These are phyloP conservation scores for Myrica gale DNA, from an alignment of 306 rosid genomes.

Conservation along the genomic window DNA sequence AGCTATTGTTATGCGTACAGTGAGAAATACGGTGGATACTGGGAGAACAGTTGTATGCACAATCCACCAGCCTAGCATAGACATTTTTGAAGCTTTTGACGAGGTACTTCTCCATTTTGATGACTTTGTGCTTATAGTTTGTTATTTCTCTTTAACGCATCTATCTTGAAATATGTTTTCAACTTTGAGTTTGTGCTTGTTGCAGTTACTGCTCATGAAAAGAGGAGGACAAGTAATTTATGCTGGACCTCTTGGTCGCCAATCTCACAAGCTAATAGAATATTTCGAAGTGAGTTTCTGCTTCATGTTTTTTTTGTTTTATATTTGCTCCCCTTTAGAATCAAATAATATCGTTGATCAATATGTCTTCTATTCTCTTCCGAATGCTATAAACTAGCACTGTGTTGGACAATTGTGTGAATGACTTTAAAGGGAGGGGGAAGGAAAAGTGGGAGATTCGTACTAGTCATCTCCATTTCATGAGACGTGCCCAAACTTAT, in stretches of 20 bases:
- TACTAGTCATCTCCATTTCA: not conserved
- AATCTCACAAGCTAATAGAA: slow-evolving; percentile 61
- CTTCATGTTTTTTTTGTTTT: not conserved
- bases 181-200: not conserved
- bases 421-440: not conserved
- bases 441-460: not conserved
- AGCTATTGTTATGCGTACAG: slow-evolving; percentile 86
- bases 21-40: slow-evolving; percentile 79
- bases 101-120: slow-evolving; percentile 46
- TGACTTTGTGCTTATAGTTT: not conserved
- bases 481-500: not conserved
- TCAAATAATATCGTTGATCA: not conserved
- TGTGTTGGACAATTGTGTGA: not conserved
- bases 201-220: slow-evolving; percentile 71
- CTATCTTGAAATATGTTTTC: not conserved
- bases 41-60: slow-evolving; percentile 92
- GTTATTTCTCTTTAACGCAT: not conserved
- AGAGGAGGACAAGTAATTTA: slow-evolving; percentile 78
- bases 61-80: slow-evolving; percentile 90
- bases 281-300: slow-evolving; percentile 58
- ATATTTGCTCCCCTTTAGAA: not conserved
- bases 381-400: not conserved
- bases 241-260: slow-evolving; percentile 70
- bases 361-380: not conserved
- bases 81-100: slow-evolving; percentile 81